Evolutionary conservation across 768 basidiomycete species (phyloP), one percentile per base, ranked within the genome.

Genomic region (Pisolithus tinctorius): DNA sequence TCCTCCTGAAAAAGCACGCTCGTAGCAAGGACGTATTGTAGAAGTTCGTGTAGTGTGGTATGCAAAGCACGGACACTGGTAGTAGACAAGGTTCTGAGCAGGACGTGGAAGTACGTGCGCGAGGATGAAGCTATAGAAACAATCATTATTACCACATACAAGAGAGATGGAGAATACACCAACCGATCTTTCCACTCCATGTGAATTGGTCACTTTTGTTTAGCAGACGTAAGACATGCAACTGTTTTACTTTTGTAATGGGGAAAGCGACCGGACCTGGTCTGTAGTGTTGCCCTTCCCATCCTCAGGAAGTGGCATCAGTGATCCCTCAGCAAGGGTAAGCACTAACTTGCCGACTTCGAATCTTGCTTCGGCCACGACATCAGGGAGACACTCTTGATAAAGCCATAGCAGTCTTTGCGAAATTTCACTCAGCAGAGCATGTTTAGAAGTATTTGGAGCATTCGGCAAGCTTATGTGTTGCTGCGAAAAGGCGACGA

Each of bases 321-420:
- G 48, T 11, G 67, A 67, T 29, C 61, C 63, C 41, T 70, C 64
- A 43, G 65, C 55, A 55, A 84, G 71, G 50, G 73, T 70, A 50
- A 73, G 72, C 27, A 93, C 67, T 20, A 94, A 62, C 64, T 91
- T 91, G 2, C 90, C 90, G 36, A 86, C 81, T 64, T 97, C 94
- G 58, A 94, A 97, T 46, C 83, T 75, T 26, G 82, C 82, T 63
- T 93, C 92, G 0, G 82, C 80, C 4, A 88, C 84, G 1, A 91
- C 68, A 1, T 76, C 71, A 0, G 92, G 89, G 27, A 94, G 66
- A 53, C 81, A 83, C 23, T 75, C 75, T 58, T 95, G 89, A 63
- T 96, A 98, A 46, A 94, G 74, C 79, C 86, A 88, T 53, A 96
- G 70, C 39, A 98, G 66, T 26, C 93, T 69, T 57, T 93, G 82